Percentiles rank a stretch among this genome's conserved stretches.
Evolutionary conservation across 768 basidiomycete species (phyloP).

Genomic region (Hericium rajendrae): DNA sequence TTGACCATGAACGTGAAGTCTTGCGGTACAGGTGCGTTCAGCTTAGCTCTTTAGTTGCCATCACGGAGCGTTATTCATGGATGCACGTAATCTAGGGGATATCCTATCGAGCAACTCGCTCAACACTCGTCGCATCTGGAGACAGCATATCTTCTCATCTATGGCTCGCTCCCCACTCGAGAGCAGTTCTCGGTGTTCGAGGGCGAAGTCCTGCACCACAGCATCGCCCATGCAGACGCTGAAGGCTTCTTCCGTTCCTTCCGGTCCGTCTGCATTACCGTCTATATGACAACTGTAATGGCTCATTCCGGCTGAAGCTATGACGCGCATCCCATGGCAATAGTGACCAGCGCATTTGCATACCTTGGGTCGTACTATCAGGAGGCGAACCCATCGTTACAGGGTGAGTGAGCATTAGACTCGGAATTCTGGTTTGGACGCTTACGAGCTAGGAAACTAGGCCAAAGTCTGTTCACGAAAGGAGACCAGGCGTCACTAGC

Average conservation of each 20-base stretch:
- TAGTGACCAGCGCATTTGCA: conserved; percentile 78
- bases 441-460: conserved; percentile 24
- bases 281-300: neutral
- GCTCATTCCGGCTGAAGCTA: conserved; percentile 37
- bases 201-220: conserved; percentile 71
- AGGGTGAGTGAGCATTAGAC: conserved; percentile 39
- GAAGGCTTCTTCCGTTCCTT: conserved; percentile 34
- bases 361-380: conserved; percentile 83
- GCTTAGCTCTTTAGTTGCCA: neutral
- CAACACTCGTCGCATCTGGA: conserved; percentile 74
- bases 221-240: conserved; percentile 32
- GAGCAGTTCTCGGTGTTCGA: conserved; percentile 56
- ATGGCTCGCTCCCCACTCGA: conserved; percentile 66
- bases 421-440: neutral
- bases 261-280: conserved; percentile 18
- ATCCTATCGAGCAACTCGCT: conserved; percentile 89
- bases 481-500: conserved; percentile 58
- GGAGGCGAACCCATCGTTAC: conserved; percentile 83
- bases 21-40: conserved; percentile 58
- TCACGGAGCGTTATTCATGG: neutral
- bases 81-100: conserved; percentile 48
- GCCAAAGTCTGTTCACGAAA: conserved; percentile 69
- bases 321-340: conserved; percentile 90
- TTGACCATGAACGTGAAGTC: conserved; percentile 24
- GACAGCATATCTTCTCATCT: conserved; percentile 79